phyloP scores from a whole-genome alignment of 2,329 filamentous ascomycete species.

The Sporothrix mexicana region DNA sequence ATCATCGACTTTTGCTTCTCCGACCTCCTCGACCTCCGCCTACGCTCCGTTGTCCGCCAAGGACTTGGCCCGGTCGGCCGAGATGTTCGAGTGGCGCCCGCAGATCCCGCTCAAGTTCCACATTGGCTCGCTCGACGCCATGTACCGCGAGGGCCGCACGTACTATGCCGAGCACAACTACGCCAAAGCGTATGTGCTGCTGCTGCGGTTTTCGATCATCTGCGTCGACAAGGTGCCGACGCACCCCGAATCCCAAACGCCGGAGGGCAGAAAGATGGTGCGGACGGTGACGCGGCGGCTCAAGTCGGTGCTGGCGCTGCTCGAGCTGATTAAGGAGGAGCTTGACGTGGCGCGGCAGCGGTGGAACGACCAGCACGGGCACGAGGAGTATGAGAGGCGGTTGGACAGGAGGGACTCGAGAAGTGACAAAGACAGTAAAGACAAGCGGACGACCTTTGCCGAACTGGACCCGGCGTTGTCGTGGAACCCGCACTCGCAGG shows the following conservation, averaged over 20 bases:
- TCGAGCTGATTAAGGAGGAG: conserved; percentile 80
- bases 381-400: conserved; percentile 39
- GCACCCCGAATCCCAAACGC: conserved; percentile 76
- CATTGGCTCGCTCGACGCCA: conserved; percentile 77
- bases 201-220: conserved; percentile 89
- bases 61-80: conserved; percentile 76
- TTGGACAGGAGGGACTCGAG: not conserved
- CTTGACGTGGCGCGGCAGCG: conserved; percentile 74
- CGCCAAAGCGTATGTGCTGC: conserved; percentile 84
- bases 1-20: too few species aligned
- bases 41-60: conserved; percentile 69
- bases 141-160: conserved; percentile 83
- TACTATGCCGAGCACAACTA: conserved; percentile 87
- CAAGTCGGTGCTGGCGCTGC: conserved; percentile 65
- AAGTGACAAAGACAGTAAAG: conserved; percentile 42
- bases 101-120: conserved; percentile 79
- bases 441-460: conserved; percentile 53
- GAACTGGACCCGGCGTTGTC: conserved; percentile 66
- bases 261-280: conserved; percentile 68
- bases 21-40: not conserved
- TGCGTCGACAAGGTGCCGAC: conserved; percentile 74
- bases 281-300: conserved; percentile 57
- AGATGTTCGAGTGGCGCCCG: conserved; percentile 80
- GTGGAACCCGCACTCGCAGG: conserved; percentile 48
- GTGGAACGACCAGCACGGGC: conserved; percentile 48